Base-by-base conservation (phyloP, 2,329 filamentous ascomycete genomes). In the Berkeleyomyces rouxiae region DNA sequence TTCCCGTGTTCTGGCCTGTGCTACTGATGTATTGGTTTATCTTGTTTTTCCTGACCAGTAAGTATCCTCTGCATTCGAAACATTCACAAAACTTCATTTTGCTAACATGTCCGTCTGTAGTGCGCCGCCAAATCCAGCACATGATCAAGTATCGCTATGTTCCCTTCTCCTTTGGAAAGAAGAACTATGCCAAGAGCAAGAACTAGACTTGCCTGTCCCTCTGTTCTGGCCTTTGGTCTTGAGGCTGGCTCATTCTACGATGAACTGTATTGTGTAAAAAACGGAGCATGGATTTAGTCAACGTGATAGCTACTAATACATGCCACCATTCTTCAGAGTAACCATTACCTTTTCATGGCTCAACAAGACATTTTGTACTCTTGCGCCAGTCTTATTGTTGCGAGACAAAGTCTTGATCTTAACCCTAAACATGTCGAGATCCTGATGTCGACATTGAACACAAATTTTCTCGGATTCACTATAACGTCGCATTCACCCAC, bases 91-190 rank as follows among this genome's bases (percentile, higher is more conserved):
- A 23, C 23, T 23, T 23, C 23, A 23, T 23, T 23, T 23, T 23
- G 23, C 23, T 23, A 23, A 23, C 23, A 23, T 23, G 23, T 23
- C 23, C 23, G 23, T 23, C n/a, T 31, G 39, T 69, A 95, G 90
- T 99, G 93, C 85, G 93, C 75, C 89, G 93, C 79, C 93, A 99
- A 78, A 99, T 99, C 69, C 93, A 99, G 78, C 93, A 97, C 78
- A 99, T 99, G 93, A 92, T 99, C 82, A 99, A 97, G 79, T 99
- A 97, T 79, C 89, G 92, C 76, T 99, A 96, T 72, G 90, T 96
- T 39, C 90, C 91, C 47, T 96, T 96, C 77, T 86, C 88, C 47
- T 84, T 95, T 67, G 91, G 91, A 74, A 96, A 96, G 82, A 80
- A 88, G 67, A 85, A 82, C 72, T 95, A 93, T 74, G 78, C 74